These are phyloP conservation scores for Scheffersomyces insectosa DNA, from an alignment of 1,139 yeast species.

Conservation along the genomic window DNA sequence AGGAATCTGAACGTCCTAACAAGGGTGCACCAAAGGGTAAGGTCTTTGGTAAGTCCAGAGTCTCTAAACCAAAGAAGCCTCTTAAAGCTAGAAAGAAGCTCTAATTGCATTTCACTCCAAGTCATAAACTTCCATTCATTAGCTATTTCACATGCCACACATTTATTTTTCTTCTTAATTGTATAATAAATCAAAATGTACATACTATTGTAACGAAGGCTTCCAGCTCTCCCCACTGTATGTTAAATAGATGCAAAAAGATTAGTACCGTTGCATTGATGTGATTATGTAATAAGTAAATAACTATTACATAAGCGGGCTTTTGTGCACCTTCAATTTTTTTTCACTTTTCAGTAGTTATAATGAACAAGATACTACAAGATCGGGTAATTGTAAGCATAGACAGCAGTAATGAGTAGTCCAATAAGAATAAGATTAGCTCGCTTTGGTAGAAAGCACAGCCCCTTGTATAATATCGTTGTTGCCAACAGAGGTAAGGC, in stretches of 20 bases:
- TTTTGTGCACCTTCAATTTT: background rate
- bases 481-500: constrained; percentile 76
- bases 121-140: no score
- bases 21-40: constrained; percentile 12
- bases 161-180: no score
- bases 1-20: constrained; percentile 15
- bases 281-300: background rate
- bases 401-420: constrained; percentile 8
- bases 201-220: no score
- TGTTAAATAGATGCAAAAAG: no score
- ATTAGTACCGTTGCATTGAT: no score
- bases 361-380: background rate
- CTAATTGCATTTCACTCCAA: constrained; percentile 15
- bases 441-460: constrained; percentile 85
- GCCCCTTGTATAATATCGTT: constrained; percentile 89
- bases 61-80: constrained; percentile 47
- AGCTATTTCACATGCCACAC: no score
- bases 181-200: no score
- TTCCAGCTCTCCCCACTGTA: no score
- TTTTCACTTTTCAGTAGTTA: background rate
- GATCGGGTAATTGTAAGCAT: background rate
- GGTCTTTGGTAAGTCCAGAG: constrained; percentile 20
- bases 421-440: constrained; percentile 77
- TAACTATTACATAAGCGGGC: background rate
- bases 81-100: constrained; percentile 63